Evolutionary conservation across 176 grass and related monocot species (phyloP), one percentile per base, ranked within the genome.

Genomic region (Zoysia pacifica): DNA sequence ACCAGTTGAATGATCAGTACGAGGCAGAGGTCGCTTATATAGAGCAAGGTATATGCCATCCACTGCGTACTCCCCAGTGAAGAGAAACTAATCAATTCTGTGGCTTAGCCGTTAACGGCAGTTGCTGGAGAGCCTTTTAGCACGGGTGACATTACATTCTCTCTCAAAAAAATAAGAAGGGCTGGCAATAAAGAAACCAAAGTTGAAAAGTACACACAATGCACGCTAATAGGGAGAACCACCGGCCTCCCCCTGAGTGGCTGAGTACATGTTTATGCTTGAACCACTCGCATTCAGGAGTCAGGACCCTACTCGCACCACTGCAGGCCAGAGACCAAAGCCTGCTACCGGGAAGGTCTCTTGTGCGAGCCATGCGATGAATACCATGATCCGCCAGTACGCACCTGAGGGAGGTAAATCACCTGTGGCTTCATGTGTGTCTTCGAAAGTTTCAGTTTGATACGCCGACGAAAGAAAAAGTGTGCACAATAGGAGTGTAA

Each of bases 1-100:
- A 45, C 9, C 20, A 11, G 50, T 47, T n/a, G 15, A 46, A 39
- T 3, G 73, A 44, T 48, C 47, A 15, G 75, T 65, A 69, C 49
- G 50, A 75, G 40, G 42, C 42, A 28, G 52, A 18, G 52, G 46
- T 43, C 56, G 9, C 54, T 89, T 85, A 81, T 85, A 85, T 81
- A 85, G 76, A 37, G 54, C 48, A 43, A 14, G 12, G 1, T 18
- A 9, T 46, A 68, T 63, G 69, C 69, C 52, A 6, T 79, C 81
- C 86, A 83, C 85, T 20, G 4, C 68, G 46, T 48, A 69, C 19
- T 38, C 6, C 1, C 10, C n/a, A 62, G 9, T 45, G 45, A 38
- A 20, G 14, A 0, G 9, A 70, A 69, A 41, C 20, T 3, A 46
- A 20, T 71, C 45, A 6, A 58, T 65, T 14, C 0, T 45, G 41